Base-by-base conservation (phyloP, 164 flowering plant species). In the Euptelea pleiosperma region DNA sequence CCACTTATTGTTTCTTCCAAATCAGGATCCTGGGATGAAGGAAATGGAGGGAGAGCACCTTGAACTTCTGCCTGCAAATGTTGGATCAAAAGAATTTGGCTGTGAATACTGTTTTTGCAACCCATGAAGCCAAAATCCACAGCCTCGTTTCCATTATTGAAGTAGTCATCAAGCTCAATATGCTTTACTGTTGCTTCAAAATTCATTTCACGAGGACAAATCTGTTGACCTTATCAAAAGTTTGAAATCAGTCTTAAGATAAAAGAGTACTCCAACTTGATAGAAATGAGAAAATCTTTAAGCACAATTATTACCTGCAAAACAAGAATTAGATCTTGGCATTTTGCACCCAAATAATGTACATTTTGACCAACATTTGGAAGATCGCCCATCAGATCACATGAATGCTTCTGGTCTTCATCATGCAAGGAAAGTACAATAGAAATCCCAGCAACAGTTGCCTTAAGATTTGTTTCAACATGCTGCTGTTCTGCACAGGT, bases 401-500 rank as follows among this genome's bases (percentile, higher is more conserved):
- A 57, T n/a, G 61, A 24, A 55, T 63, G 61, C 34, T 61, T 52
- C 55, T 64, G 59, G 53, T 71, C 65, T 64, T 83, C 93, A 71
- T 91, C 93, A 55, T 73, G 55, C 41, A 91, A 82, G 29, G 79
- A 78, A 46, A 91, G 72, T 12, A 77, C 47, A 49, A 89, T 44
- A 41, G 93, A 80, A 56, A 89, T 51, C 52, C 83, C 84, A 65
- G 82, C 68, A 62, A 89, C 16, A 26, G 75, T 70, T 53, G 83
- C 91, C 69, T 67, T 85, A 15, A 91, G 62, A 67, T 79, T 87
- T 35, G 86, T 86, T 73, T 85, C 83, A 57, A 82, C 72, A 67
- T 75, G 87, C 72, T 83, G 81, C 70, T 81, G 88, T 64, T 80
- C 99, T 94, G 97, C 61, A 73, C 25, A 69, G 25, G 41, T 26